These are phyloP conservation scores for Aspergillus homomorphus DNA, from an alignment of 495 filamentous ascomycete genomes.

Conservation along the genomic window DNA sequence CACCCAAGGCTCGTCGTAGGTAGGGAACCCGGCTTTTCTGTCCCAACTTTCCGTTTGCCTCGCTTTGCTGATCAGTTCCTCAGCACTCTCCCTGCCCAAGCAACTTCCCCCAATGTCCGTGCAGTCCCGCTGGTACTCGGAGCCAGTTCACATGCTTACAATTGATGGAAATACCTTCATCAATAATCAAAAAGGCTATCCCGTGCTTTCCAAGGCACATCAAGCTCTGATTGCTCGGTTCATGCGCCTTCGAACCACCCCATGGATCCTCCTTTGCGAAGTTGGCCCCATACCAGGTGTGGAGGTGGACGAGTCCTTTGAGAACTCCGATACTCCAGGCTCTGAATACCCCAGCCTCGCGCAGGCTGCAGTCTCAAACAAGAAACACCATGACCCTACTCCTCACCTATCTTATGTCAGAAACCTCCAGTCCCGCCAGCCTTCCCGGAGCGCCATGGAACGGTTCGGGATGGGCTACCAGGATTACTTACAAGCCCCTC, in stretches of 20 bases:
- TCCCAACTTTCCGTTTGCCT: not conserved
- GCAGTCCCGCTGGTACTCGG: constrained; percentile 89
- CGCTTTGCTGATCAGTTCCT: constrained; percentile 12
- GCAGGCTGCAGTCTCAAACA: constrained; percentile 52
- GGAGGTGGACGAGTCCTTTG: constrained; percentile 37
- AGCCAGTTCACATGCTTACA: constrained; percentile 79
- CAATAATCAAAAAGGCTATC: constrained; percentile 74
- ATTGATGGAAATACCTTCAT: constrained; percentile 67
- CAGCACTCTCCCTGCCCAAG: constrained; percentile 78
- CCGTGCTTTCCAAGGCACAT: constrained; percentile 76
- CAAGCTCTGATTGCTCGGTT: constrained; percentile 75
- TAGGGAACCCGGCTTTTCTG: constrained; percentile 47
- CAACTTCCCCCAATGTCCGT: constrained; percentile 69
- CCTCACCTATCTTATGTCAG: constrained; percentile 78
- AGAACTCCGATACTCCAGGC: constrained; percentile 36
- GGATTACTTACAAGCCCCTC: constrained; percentile 89
- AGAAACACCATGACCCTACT: constrained; percentile 54
- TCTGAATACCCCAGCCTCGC: constrained; percentile 64
- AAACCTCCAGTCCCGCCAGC: constrained; percentile 80
- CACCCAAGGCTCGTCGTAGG: constrained; percentile 77
- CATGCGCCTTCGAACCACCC: constrained; percentile 75
- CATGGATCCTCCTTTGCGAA: constrained; percentile 78
- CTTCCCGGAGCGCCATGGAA: constrained; percentile 60
- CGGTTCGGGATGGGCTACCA: constrained; percentile 76
- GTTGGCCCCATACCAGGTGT: constrained; percentile 64